A percentile compares a stretch with the other conserved stretches of the same genome.
Conservation (phyloP, 129 eudicot genomes). For the Scalesia atractyloides region DNA sequence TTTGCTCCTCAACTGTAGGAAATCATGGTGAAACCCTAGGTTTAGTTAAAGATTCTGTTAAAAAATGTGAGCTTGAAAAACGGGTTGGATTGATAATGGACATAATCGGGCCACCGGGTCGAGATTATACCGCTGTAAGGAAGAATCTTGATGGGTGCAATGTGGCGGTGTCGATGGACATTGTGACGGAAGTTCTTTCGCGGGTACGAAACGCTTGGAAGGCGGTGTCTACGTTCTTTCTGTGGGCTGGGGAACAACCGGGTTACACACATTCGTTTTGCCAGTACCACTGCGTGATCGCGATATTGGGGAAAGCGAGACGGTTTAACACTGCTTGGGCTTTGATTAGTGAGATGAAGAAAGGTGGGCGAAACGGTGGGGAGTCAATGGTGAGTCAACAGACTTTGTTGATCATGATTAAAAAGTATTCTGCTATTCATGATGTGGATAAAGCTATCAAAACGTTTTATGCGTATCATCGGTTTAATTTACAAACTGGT, state of each 20-base stretch:
- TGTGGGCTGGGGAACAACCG: slow-evolving; percentile 74
- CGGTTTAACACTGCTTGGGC: slow-evolving; percentile 74
- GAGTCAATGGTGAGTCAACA: slow-evolving; percentile 59
- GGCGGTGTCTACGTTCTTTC: slow-evolving; percentile 66
- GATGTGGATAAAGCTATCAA: slow-evolving; percentile 72
- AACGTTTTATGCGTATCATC: slow-evolving; percentile 60
- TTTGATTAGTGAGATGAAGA: slow-evolving; percentile 69
- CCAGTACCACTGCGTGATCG: slow-evolving; percentile 70
- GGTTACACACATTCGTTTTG: slow-evolving; percentile 54
- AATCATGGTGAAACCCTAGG: neutral
- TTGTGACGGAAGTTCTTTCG: slow-evolving; percentile 68
- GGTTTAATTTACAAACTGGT: slow-evolving; percentile 52
- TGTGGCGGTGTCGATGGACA: slow-evolving; percentile 39
- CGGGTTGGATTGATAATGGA: slow-evolving; percentile 48
- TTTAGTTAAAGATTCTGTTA: neutral
- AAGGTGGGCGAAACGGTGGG: slow-evolving; percentile 17
- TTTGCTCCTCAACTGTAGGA: slow-evolving; percentile 29
- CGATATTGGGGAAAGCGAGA: slow-evolving; percentile 70
- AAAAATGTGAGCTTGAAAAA: slow-evolving; percentile 17
- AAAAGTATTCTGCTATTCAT: slow-evolving; percentile 73
- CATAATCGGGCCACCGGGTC: slow-evolving; percentile 36
- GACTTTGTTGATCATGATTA: slow-evolving; percentile 77
- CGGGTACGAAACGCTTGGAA: slow-evolving; percentile 72
- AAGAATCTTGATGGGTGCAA: slow-evolving; percentile 56
- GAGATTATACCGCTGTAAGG: slow-evolving; percentile 31